Percentiles rank a stretch among this genome's conserved stretches.
Conservation (phyloP, 805 yeast species). For the Ogataea nonfermentans region DNA sequence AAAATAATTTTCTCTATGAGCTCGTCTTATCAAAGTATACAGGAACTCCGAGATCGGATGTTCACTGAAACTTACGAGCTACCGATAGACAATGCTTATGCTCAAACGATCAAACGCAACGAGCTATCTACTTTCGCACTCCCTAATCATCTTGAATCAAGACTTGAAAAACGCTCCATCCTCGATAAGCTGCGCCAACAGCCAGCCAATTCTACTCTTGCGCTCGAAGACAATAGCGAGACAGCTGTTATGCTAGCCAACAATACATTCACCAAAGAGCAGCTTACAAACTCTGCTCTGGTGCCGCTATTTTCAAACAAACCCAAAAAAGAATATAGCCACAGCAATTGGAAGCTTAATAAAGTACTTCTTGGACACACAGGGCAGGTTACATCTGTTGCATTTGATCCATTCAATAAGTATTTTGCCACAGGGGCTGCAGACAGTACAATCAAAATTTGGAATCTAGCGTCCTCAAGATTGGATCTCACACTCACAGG, state of each 20-base stretch:
- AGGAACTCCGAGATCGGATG: slow-evolving; percentile 1
- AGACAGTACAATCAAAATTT: slow-evolving; percentile 84
- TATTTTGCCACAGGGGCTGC: slow-evolving; percentile 93
- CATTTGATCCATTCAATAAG: slow-evolving; percentile 80
- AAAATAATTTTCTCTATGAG: not conserved
- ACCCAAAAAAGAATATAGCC: slow-evolving; percentile 37
- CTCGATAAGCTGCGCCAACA: slow-evolving; percentile 6
- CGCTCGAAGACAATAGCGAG: not conserved
- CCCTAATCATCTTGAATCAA: slow-evolving; percentile 6
- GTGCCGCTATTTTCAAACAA: slow-evolving; percentile 20
- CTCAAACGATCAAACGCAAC: not conserved
- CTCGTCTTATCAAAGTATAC: slow-evolving; percentile 6
- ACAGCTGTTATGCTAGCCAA: slow-evolving; percentile 15
- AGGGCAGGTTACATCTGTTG: slow-evolving; percentile 88
- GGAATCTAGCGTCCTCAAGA: slow-evolving; percentile 78
- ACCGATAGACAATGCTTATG: slow-evolving; percentile 2
- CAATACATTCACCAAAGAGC: slow-evolving; percentile 15
- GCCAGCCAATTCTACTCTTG: not conserved
- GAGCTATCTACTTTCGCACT: slow-evolving; percentile 3
- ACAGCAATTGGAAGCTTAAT: slow-evolving; percentile 68
- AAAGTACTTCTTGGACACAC: slow-evolving; percentile 83
- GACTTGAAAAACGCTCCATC: slow-evolving; percentile 6
- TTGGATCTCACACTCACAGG: slow-evolving; percentile 80
- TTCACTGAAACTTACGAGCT: slow-evolving; percentile 1
- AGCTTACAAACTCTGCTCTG: slow-evolving; percentile 17